Conservation (phyloP, 78 protist genomes). For the Dictyostelium intermedium region DNA sequence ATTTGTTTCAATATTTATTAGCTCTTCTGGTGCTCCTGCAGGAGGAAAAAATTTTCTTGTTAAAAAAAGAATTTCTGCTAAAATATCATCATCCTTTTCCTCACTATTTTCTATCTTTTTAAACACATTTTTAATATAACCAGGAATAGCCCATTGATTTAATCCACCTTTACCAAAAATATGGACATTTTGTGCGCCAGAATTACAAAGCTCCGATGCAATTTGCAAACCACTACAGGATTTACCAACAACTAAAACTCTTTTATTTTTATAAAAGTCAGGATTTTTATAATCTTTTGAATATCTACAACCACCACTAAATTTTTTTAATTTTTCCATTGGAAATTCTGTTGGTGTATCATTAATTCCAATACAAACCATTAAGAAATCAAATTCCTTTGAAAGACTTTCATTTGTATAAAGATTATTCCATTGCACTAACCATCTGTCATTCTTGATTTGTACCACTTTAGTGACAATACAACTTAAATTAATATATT, state of each 20-base stretch:
- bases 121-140: background rate
- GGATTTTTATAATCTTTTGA: too few relatives aligned
- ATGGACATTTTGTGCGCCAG: background rate
- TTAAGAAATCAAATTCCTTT: background rate
- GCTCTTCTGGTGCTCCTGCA: too few relatives aligned
- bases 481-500: background rate
- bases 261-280: too few relatives aligned
- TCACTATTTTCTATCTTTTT: background rate
- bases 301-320: too few relatives aligned
- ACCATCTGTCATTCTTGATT: background rate
- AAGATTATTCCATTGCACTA: background rate
- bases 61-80: too few relatives aligned
- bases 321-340: too few relatives aligned
- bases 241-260: too few relatives aligned
- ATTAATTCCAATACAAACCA: background rate
- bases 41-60: too few relatives aligned
- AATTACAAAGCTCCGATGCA: background rate
- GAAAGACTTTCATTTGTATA: background rate
- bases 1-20: too few relatives aligned
- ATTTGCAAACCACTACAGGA: too few relatives aligned
- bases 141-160: background rate
- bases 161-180: background rate
- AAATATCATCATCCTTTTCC: too few relatives aligned
- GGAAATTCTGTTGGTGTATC: background rate
- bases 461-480: background rate